These are phyloP conservation scores for Sherardia arvensis DNA, from an alignment of 257 asterid genomes.

Conservation along the genomic window DNA sequence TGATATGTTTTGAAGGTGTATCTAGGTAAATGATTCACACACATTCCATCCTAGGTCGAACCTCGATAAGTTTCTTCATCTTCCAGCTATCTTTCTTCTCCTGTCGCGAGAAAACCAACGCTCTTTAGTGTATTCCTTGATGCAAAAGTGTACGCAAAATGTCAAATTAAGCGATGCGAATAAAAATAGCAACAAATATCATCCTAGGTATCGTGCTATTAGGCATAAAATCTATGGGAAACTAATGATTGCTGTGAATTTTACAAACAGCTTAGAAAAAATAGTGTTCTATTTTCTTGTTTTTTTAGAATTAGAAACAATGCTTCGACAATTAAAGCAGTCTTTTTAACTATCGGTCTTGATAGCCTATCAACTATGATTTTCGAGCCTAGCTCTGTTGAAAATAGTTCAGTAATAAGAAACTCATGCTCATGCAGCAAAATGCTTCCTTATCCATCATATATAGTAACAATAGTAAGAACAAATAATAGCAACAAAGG, in stretches of 20 bases:
- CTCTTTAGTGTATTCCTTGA: neutral
- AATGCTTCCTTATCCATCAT: neutral
- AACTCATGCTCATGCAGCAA: neutral
- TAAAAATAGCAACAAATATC: neutral
- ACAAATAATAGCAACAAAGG: neutral
- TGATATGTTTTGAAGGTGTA: neutral
- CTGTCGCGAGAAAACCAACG: neutral
- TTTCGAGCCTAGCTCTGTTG: neutral
- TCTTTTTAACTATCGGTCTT: too few relatives aligned
- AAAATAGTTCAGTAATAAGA: neutral
- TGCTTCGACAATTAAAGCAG: too few relatives aligned
- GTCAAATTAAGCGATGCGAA: neutral
- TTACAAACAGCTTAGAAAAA: too few relatives aligned
- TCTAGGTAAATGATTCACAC: neutral
- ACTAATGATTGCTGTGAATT: too few relatives aligned
- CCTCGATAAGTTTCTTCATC: neutral
- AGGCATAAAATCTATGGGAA: too few relatives aligned
- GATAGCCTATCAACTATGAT: neutral
- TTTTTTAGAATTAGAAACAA: too few relatives aligned
- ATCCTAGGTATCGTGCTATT: too few relatives aligned
- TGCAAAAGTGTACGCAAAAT: too few relatives aligned
- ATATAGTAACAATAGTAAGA: neutral
- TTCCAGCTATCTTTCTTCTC: neutral
- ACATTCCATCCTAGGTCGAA: neutral
- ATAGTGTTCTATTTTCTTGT: too few relatives aligned